These are phyloP conservation scores for Parmelia sp. DNA, from an alignment of 495 filamentous ascomycete species.

Conservation along the genomic window DNA sequence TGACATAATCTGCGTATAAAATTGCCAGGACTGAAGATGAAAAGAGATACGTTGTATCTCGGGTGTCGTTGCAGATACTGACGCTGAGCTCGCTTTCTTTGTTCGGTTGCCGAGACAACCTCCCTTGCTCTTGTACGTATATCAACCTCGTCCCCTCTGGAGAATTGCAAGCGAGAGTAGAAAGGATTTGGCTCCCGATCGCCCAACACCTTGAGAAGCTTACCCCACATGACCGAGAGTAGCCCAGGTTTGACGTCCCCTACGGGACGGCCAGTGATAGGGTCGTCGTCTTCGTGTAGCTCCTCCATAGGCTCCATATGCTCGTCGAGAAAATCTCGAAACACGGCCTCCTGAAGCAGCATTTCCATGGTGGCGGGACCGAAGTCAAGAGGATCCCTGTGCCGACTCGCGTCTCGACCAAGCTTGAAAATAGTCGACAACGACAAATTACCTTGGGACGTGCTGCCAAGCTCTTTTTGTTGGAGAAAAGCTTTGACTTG, in stretches of 20 bases:
- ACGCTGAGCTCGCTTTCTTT: constrained; percentile 77
- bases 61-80: constrained; percentile 85
- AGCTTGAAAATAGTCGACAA: constrained; percentile 83
- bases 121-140: constrained; percentile 82
- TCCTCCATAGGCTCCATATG: constrained; percentile 31
- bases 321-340: constrained; percentile 90
- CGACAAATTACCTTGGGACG: constrained; percentile 64
- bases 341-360: constrained; percentile 91
- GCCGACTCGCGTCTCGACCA: constrained; percentile 54
- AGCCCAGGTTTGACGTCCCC: constrained; percentile 43
- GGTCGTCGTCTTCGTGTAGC: constrained; percentile 28
- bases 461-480: constrained; percentile 73
- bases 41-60: constrained; percentile 87
- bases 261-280: constrained; percentile 29
- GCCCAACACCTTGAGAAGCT: constrained; percentile 44
- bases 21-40: constrained; percentile 72
- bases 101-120: constrained; percentile 73
- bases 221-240: constrained; percentile 53
- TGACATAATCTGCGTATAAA: constrained; percentile 79
- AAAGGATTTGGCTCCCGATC: constrained; percentile 88
- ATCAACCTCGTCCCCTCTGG: constrained; percentile 69
- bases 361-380: constrained; percentile 85
- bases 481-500: constrained; percentile 93
- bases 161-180: constrained; percentile 74
- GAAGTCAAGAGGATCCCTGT: constrained; percentile 80